These are phyloP conservation scores for Didymella keratinophila DNA, from an alignment of 2,329 filamentous ascomycete genomes.

Conservation along the genomic window DNA sequence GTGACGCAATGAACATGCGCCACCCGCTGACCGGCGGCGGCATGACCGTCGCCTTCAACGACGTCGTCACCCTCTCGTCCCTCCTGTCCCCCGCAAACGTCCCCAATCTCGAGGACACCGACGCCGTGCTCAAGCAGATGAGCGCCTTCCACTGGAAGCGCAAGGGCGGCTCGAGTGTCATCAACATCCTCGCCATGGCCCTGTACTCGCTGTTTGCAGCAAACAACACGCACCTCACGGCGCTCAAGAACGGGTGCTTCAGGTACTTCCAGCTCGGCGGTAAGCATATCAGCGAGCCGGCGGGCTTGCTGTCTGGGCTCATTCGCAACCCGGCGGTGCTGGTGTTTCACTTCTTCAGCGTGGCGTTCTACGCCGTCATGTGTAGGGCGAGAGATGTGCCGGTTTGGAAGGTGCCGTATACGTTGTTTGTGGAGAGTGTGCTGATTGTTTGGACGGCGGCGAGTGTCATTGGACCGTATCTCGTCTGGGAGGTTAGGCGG, in stretches of 20 bases:
- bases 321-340: slow-evolving; percentile 79
- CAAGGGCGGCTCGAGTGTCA: slow-evolving; percentile 82
- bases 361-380: slow-evolving; percentile 89
- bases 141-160: slow-evolving; percentile 83
- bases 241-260: slow-evolving; percentile 90
- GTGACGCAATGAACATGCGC: slow-evolving; percentile 99
- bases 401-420: slow-evolving; percentile 50
- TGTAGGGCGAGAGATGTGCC: slow-evolving; percentile 61
- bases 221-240: slow-evolving; percentile 67
- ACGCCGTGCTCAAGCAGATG: slow-evolving; percentile 73
- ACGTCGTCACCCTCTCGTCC: slow-evolving; percentile 79
- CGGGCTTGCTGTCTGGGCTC: slow-evolving; percentile 81
- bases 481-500: slow-evolving; percentile 70
- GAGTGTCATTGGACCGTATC: slow-evolving; percentile 82
- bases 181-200: slow-evolving; percentile 97
- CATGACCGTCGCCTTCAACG: slow-evolving; percentile 97
- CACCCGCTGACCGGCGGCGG: slow-evolving; percentile 96
- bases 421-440: slow-evolving; percentile 70
- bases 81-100: slow-evolving; percentile 75
- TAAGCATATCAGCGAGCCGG: slow-evolving; percentile 77
- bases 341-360: slow-evolving; percentile 92
- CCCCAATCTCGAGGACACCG: slow-evolving; percentile 72
- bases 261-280: slow-evolving; percentile 82
- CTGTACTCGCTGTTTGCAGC: slow-evolving; percentile 92
- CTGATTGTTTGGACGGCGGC: slow-evolving; percentile 82